Conservation (phyloP, 2,329 filamentous ascomycete species). For the Colletotrichum zoysiae region DNA sequence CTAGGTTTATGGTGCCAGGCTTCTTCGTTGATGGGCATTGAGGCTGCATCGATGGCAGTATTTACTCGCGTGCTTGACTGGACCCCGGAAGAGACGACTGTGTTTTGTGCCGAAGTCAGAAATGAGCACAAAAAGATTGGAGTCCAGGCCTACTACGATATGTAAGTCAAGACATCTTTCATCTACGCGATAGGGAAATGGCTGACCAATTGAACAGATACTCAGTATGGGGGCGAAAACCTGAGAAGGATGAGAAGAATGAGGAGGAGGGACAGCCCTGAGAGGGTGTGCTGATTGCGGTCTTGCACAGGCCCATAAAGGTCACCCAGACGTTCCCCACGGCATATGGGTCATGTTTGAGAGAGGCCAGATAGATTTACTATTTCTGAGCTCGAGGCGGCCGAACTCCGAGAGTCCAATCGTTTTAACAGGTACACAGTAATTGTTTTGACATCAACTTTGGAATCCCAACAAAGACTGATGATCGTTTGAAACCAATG, state of each 20-base stretch:
- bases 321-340: too few species aligned
- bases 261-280: background rate
- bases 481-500: background rate
- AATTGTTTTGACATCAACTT: background rate
- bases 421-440: background rate
- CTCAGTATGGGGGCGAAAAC: conserved; percentile 19
- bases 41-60: conserved; percentile 50
- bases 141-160: conserved; percentile 54
- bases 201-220: conserved; percentile 14
- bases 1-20: conserved; percentile 48
- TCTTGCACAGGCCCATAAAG: background rate
- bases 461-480: background rate
- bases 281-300: background rate
- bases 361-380: background rate
- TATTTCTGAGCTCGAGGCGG: background rate
- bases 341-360: too few species aligned
- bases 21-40: conserved; percentile 44
- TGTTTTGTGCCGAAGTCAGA: conserved; percentile 51
- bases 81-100: conserved; percentile 49
- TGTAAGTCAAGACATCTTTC: conserved; percentile 47
- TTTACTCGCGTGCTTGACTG: conserved; percentile 52
- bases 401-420: background rate
- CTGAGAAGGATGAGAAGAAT: conserved; percentile 9
- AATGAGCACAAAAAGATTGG: conserved; percentile 49
- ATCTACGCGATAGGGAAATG: too few species aligned